phyloP scores from a whole-genome alignment of 768 basidiomycete species.

The Cantharellus cinnabarinus region DNA sequence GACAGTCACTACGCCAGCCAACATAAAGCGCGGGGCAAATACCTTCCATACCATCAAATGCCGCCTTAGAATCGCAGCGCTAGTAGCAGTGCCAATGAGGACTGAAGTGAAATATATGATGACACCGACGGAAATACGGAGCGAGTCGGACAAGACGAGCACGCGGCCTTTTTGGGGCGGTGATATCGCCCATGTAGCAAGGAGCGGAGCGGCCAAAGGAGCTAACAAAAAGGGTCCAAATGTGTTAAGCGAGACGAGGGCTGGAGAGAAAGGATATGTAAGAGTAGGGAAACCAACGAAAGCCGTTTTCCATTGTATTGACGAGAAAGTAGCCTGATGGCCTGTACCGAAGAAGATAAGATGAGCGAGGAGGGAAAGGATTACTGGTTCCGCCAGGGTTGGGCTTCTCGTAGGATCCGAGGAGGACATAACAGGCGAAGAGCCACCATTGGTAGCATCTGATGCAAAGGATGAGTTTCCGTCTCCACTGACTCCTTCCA shows the following conservation, averaged over 20 bases:
- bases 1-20: slow-evolving; percentile 41
- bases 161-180: slow-evolving; percentile 22
- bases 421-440: background rate
- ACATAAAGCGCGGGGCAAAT: slow-evolving; percentile 89
- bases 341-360: slow-evolving; percentile 75
- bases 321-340: slow-evolving; percentile 74
- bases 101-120: slow-evolving; percentile 48
- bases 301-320: slow-evolving; percentile 89
- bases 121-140: slow-evolving; percentile 31
- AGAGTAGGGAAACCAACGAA: slow-evolving; percentile 57
- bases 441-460: slow-evolving; percentile 20
- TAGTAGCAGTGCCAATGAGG: slow-evolving; percentile 46
- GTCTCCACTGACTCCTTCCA: slow-evolving; percentile 14
- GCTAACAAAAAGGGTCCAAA: slow-evolving; percentile 50
- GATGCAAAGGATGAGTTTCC: slow-evolving; percentile 25
- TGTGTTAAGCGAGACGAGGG: slow-evolving; percentile 59
- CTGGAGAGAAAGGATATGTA: slow-evolving; percentile 48
- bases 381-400: slow-evolving; percentile 46
- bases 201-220: slow-evolving; percentile 45
- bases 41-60: slow-evolving; percentile 99
- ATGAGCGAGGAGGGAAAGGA: slow-evolving; percentile 55
- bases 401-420: slow-evolving; percentile 11
- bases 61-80: slow-evolving; percentile 53
- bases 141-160: slow-evolving; percentile 15
- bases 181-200: slow-evolving; percentile 67